Evolutionary conservation across 2,329 filamentous ascomycete genomes (phyloP), one percentile per base, ranked within the genome.

Genomic region (Sclerotinia subarctica): DNA sequence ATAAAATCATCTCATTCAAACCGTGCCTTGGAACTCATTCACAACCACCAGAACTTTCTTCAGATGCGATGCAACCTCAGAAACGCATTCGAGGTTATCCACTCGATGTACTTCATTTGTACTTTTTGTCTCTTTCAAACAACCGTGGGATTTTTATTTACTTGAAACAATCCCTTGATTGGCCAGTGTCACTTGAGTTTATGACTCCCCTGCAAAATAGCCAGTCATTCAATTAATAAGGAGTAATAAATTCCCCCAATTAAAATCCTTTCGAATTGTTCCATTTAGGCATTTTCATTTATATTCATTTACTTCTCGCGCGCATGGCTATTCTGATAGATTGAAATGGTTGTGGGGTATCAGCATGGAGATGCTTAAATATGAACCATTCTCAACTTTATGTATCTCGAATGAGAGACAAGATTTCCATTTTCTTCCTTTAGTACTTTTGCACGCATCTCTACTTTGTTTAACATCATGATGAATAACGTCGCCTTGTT

Each of bases 61-160:
- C 21, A n/a, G 11, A 46, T 46, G 44, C 15, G 19, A 46, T 13
- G 35, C 35, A 13, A 38, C 11, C 11, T 38, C 35, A 38, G 11
- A 21, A 19, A 53, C 32, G 51, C 15, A 32, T 46, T 46, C n/a
- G 29, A 32, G 5, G 7, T 59, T 35, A 42, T 42, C 54, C 42
- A 60, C 57, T 46, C 26, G 42, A 26, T 46, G 57, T 46, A 47
- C 57, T 60, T 60, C 42, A 60, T 60, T 60, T 60, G 13, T 52
- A 38, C 32, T 42, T 59, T 44, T 7, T 29, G 15, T 35, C 24
- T 47, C 29, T 60, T 29, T 32, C 57, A 46, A 60, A 38, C 59
- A 52, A 11, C 13, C 35, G 47, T 52, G 38, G 26, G 47, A 63
- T 26, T 51, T 51, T 24, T 38, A 26, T 24, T 26, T 63, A 64